Percentiles rank a stretch among this genome's conserved stretches.
These are phyloP conservation scores for Babesia bigemina DNA, from an alignment of 169 alveolate genomes.

Conservation along the genomic window DNA sequence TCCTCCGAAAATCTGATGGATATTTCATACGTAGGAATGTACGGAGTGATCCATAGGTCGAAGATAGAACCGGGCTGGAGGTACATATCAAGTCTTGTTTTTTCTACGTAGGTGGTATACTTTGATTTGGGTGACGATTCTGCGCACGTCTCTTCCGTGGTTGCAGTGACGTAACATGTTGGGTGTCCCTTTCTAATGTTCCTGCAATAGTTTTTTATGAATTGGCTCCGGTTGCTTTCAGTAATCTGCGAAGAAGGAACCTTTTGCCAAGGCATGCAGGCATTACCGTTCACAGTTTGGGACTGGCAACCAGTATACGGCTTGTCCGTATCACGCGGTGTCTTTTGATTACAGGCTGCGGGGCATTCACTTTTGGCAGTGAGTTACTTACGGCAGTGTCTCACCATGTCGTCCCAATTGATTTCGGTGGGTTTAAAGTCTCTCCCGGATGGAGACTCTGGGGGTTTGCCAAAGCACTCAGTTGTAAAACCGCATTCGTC, in stretches of 20 bases:
- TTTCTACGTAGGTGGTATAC: neutral
- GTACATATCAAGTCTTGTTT: conserved; percentile 1
- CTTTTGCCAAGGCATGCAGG: conserved; percentile 29
- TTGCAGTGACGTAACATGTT: conserved; percentile 5
- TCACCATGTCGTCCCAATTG: conserved; percentile 24
- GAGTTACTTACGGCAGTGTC: conserved; percentile 43
- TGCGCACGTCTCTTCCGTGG: conserved; percentile 17
- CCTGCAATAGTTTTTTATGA: conserved; percentile 58
- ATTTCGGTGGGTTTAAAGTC: neutral
- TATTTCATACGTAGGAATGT: conserved; percentile 40
- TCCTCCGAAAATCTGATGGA: conserved; percentile 2
- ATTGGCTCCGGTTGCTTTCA: neutral
- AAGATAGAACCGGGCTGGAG: conserved; percentile 53
- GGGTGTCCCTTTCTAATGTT: conserved; percentile 6
- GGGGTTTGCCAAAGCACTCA: conserved; percentile 21
- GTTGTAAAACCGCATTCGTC: conserved; percentile 49
- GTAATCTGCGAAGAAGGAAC: neutral
- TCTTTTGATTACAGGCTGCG: conserved; percentile 31
- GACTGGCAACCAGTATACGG: conserved; percentile 45
- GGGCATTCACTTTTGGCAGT: neutral
- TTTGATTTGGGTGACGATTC: neutral
- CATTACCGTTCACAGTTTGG: neutral
- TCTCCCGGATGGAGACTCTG: neutral
- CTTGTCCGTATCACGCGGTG: neutral
- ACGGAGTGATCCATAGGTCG: conserved; percentile 66